Percentiles rank a stretch among this genome's conserved stretches.
phyloP scores from a whole-genome alignment of 1,284 basidiomycete genomes.

The Laetiporus sulphureus region DNA sequence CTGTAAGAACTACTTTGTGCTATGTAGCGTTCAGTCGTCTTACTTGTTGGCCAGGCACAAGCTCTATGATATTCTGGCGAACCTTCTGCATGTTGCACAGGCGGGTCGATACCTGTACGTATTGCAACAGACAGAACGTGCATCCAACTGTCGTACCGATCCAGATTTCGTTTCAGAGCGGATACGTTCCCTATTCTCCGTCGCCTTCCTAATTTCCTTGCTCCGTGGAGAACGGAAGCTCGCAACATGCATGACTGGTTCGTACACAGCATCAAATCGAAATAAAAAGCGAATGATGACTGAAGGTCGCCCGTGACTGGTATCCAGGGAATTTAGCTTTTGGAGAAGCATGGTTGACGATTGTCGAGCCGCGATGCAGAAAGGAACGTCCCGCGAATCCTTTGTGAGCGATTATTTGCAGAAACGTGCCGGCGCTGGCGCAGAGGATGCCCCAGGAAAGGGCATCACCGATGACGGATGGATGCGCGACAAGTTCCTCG shows the following conservation, averaged over 20 bases:
- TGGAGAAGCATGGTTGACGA: constrained; percentile 18
- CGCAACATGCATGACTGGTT: constrained; percentile 24
- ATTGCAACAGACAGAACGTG: background rate
- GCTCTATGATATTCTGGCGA: constrained; percentile 3
- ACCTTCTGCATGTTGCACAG: constrained; percentile 1
- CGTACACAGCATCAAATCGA: constrained; percentile 4
- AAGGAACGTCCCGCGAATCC: background rate
- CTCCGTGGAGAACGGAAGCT: constrained; percentile 22
- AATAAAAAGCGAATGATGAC: background rate
- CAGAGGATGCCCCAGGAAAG: constrained; percentile 19
- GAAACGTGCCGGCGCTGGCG: constrained; percentile 18
- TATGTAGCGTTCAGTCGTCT: background rate
- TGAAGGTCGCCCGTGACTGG: too few relatives aligned
- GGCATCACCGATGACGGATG: constrained; percentile 23
- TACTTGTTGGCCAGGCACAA: constrained; percentile 2
- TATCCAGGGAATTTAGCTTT: constrained; percentile 20
- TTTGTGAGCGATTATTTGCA: constrained; percentile 16
- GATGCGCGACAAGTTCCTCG: constrained; percentile 23
- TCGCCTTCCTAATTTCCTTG: constrained; percentile 22
- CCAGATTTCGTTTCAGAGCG: constrained; percentile 11
- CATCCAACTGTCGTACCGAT: background rate
- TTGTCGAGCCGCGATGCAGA: background rate
- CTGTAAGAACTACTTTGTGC: background rate
- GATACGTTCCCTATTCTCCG: constrained; percentile 24
- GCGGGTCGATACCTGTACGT: constrained; percentile 3